Evolutionary conservation across 805 yeast genomes (phyloP).

Genomic region (Wickerhamiella kazuoi): DNA sequence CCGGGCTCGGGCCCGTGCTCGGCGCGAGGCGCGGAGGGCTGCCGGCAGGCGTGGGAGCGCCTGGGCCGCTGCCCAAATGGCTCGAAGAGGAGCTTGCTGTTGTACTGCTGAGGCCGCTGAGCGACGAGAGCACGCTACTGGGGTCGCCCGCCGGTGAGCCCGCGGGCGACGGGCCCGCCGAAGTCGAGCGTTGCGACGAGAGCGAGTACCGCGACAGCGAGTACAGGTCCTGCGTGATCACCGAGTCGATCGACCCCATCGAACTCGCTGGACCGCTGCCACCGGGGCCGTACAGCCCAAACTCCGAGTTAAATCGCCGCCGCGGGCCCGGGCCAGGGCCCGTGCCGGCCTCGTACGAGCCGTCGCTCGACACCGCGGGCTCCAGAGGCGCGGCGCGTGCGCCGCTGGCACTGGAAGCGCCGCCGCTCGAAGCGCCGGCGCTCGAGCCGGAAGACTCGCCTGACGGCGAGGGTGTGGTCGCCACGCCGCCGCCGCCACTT

Average conservation of each 20-base stretch:
- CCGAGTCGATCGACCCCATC: not conserved
- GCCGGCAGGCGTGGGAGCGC: too few species aligned
- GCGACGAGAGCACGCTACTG: too few species aligned
- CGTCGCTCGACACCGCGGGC: not conserved
- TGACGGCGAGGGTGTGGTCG: too few species aligned
- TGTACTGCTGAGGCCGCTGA: too few species aligned
- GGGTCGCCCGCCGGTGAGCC: too few species aligned
- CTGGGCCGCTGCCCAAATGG: too few species aligned
- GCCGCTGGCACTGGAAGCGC: too few species aligned
- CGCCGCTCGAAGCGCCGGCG: too few species aligned
- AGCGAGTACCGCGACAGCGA: slow-evolving; percentile 11
- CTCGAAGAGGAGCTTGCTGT: too few species aligned
- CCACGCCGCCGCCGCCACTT: not conserved
- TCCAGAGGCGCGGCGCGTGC: not conserved
- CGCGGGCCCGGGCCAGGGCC: not conserved
- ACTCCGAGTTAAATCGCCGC: not conserved
- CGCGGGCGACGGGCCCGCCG: not conserved
- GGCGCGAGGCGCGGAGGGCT: too few species aligned
- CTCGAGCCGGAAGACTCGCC: too few species aligned
- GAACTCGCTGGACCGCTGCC: not conserved
- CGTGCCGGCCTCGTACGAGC: not conserved
- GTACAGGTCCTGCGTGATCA: not conserved
- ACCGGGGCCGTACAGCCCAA: not conserved
- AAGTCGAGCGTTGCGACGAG: not conserved
- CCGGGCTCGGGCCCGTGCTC: too few species aligned